A percentile compares a stretch with the other conserved stretches of the same genome.
Conservation (phyloP, 2,329 filamentous ascomycete species). For the Pseudogymnoascus sp. region DNA sequence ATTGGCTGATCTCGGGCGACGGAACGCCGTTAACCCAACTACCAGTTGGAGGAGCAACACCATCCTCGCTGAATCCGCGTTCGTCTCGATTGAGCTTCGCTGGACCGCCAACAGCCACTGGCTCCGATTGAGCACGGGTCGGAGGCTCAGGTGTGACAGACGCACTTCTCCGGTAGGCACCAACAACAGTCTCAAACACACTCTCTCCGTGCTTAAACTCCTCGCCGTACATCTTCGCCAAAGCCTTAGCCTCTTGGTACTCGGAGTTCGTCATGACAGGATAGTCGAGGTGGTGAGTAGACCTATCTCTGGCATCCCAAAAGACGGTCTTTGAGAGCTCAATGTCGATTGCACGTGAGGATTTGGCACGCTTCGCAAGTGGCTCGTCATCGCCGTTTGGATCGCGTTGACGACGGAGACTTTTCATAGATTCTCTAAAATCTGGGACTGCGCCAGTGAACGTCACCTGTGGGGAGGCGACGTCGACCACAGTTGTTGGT, state of each 20-base stretch:
- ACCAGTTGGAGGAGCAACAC: background rate
- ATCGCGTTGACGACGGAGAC: slow-evolving; percentile 28
- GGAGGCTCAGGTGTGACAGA: slow-evolving; percentile 18
- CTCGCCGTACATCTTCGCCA: slow-evolving; percentile 44
- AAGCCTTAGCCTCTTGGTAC: slow-evolving; percentile 47
- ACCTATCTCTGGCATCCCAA: slow-evolving; percentile 47
- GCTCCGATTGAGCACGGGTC: slow-evolving; percentile 23
- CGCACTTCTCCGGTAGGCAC: slow-evolving; percentile 20
- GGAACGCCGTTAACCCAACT: slow-evolving; percentile 8
- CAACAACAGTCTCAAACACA: slow-evolving; percentile 32
- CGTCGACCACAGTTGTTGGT: slow-evolving; percentile 12
- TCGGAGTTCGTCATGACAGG: slow-evolving; percentile 58
- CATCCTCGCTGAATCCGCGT: slow-evolving; percentile 18
- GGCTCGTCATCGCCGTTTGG: slow-evolving; percentile 17
- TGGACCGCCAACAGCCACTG: slow-evolving; percentile 20
- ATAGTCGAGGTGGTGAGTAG: slow-evolving; percentile 55
- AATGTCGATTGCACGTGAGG: slow-evolving; percentile 50
- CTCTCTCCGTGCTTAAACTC: slow-evolving; percentile 46
- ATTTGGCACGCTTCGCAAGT: slow-evolving; percentile 44
- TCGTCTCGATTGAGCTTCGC: slow-evolving; percentile 27
- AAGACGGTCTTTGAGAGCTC: slow-evolving; percentile 50
- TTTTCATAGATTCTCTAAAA: slow-evolving; percentile 16
- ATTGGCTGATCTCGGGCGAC: background rate
- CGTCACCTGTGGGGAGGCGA: slow-evolving; percentile 15
- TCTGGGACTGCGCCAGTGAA: slow-evolving; percentile 8